Evolutionary conservation across 345 rosid species (phyloP).

Genomic region (Eucalyptus virginea): DNA sequence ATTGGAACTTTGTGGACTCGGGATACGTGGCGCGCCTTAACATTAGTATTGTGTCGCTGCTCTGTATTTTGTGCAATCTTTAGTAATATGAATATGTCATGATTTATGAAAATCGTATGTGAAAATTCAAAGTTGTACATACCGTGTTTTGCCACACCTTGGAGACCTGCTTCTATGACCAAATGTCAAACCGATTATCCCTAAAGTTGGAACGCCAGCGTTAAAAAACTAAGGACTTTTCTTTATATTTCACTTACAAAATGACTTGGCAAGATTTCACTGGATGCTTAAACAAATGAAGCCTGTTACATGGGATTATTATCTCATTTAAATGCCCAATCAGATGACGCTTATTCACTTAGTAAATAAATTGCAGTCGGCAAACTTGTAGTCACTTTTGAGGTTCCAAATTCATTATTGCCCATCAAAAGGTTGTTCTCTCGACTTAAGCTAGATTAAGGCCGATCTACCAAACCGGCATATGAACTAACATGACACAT

Average conservation of each 20-base stretch:
- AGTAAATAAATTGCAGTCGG: not conserved
- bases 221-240: not conserved
- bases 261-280: not conserved
- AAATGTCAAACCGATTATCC: not conserved
- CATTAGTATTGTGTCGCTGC: not conserved
- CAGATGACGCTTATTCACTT: not conserved
- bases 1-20: not conserved
- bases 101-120: not conserved
- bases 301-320: not conserved
- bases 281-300: not conserved
- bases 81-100: not conserved
- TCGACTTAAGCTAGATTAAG: not conserved
- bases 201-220: not conserved
- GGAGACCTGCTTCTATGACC: not conserved
- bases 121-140: not conserved
- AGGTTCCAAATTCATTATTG: not conserved
- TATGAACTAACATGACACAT: accelerated
- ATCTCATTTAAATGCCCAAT: not conserved
- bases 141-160: not conserved
- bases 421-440: not conserved
- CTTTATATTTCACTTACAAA: not conserved
- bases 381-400: not conserved
- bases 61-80: not conserved
- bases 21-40: not conserved
- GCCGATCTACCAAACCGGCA: not conserved